Evolutionary conservation across 768 basidiomycete species (phyloP), one percentile per base, ranked within the genome.

Genomic region (Tulasnella sp.): DNA sequence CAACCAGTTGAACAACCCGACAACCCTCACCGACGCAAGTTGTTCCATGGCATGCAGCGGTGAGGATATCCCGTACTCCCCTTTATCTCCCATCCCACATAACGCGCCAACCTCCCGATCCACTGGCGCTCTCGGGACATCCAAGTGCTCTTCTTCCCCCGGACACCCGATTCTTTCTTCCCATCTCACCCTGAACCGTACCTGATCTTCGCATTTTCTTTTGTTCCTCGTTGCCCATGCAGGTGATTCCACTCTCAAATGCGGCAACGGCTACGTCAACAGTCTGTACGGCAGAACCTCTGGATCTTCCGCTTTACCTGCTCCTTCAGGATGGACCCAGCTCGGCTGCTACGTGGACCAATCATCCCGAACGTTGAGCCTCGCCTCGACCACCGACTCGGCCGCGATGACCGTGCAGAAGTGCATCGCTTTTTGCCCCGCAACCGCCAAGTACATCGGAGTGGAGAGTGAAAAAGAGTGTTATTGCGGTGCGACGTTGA

Each of bases 301-400:
- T 18, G 62, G 62, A 31, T 1, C 31, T 2, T 31, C 27, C 2
- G 14, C 62, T 19, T 36, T 68, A 27, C 24, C 62, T 8, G 62
- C 62, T 14, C 62, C 62, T 31, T 31, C 62, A 36, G 62, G 62
- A 68, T 68, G 62, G 44, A 75, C 44, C 44, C 52, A 48, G 24
- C 39, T 75, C 31, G 75, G 75, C 34, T 75, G 75, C 44, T 75
- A 75, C 44, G 19, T 48, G 14, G 75, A 75, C 34, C 75, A 75
- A 52, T 42, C 31, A 1, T 0, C 75, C 24, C 75, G 75, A 48
- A 75, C 75, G 34, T 56, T 75, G 34, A 56, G 9, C 18, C 27
- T 14, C 44, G 18, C 46, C 5, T 44, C 75, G 21, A 75, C 75
- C 8, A 1, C 46, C 8, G 52, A 56, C 44, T 75, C 75, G 24